A percentile compares a stretch with the other conserved stretches of the same genome.
Conservation (phyloP, 2,329 filamentous ascomycete species). For the Thielaviopsis ethacetica region DNA sequence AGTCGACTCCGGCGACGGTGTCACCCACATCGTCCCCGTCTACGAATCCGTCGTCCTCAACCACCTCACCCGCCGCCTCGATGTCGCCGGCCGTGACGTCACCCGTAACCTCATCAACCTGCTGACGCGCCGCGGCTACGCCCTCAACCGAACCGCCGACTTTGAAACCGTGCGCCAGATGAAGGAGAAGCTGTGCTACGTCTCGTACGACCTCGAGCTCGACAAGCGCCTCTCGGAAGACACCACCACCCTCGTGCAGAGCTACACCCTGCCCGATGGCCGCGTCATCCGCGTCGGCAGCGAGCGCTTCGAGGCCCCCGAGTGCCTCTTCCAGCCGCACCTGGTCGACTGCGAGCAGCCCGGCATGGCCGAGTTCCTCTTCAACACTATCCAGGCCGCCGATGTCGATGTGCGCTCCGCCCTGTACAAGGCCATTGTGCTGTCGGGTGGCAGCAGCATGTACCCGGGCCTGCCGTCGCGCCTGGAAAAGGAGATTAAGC, state of each 20-base stretch:
- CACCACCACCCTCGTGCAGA: conserved; percentile 91
- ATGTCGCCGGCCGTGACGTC: conserved; percentile 91
- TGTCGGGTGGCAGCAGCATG: conserved; percentile 97
- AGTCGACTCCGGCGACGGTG: conserved; percentile 93
- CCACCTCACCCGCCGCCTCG: conserved; percentile 82
- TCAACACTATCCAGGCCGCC: conserved; percentile 94
- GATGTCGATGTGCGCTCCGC: conserved; percentile 90
- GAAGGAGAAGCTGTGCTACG: conserved; percentile 99
- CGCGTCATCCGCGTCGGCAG: conserved; percentile 91
- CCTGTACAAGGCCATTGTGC: conserved; percentile 91
- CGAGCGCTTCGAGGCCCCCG: conserved; percentile 93
- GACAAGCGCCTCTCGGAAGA: conserved; percentile 95
- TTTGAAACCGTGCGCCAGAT: conserved; percentile 98
- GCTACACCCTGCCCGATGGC: conserved; percentile 91
- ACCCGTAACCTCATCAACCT: conserved; percentile 97
- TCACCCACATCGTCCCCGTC: conserved; percentile 95
- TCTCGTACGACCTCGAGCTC: conserved; percentile 92
- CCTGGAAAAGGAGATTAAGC: conserved; percentile 96
- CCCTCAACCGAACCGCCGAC: conserved; percentile 92
- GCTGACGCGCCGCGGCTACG: conserved; percentile 82
- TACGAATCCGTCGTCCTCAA: conserved; percentile 97
- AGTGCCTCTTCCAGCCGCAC: conserved; percentile 97
- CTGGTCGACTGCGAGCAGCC: conserved; percentile 95
- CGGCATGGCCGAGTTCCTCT: conserved; percentile 90
- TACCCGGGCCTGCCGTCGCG: conserved; percentile 90